Conservation (phyloP, 1,284 basidiomycete species). For the Pseudozyma hubeiensis region DNA sequence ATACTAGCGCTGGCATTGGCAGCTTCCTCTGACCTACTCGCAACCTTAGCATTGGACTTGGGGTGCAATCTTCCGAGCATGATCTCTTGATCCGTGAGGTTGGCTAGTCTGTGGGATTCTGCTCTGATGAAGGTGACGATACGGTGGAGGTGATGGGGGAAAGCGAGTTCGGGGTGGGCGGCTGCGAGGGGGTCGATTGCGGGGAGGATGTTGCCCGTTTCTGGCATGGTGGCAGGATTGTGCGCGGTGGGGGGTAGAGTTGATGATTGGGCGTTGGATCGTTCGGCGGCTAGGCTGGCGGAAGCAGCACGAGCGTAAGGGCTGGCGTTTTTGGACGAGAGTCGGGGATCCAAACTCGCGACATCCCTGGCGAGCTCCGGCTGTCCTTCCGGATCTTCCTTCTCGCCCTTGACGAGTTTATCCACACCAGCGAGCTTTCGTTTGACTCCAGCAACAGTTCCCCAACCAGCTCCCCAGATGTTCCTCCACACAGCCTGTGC, state of each 20-base stretch:
- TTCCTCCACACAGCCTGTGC: constrained; percentile 93
- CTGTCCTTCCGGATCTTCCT: constrained; percentile 57
- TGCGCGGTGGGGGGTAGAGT: constrained; percentile 22
- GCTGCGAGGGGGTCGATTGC: constrained; percentile 44
- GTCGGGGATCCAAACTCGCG: constrained; percentile 40
- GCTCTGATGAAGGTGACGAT: constrained; percentile 82
- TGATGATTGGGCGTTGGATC: constrained; percentile 17
- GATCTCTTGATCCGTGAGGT: constrained; percentile 78
- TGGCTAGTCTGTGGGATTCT: constrained; percentile 81
- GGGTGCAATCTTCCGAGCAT: constrained; percentile 66
- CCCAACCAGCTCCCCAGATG: constrained; percentile 75
- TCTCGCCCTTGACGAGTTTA: constrained; percentile 48
- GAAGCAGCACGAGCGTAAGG: constrained; percentile 39
- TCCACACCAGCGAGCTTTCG: constrained; percentile 60
- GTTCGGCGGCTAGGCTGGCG: constrained; percentile 27
- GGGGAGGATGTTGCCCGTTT: constrained; percentile 15
- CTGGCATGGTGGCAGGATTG: constrained; percentile 34
- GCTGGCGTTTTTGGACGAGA: constrained; percentile 26
- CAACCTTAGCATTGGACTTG: constrained; percentile 7
- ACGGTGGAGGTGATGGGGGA: constrained; percentile 76
- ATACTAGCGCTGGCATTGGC: constrained; percentile 37
- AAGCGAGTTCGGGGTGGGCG: constrained; percentile 69
- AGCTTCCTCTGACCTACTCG: constrained; percentile 20
- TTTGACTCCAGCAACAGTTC: constrained; percentile 70
- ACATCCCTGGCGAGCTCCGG: constrained; percentile 72